Evolutionary conservation across 1,284 basidiomycete genomes (phyloP).

Genomic region (Cystobasidium pallidum): DNA sequence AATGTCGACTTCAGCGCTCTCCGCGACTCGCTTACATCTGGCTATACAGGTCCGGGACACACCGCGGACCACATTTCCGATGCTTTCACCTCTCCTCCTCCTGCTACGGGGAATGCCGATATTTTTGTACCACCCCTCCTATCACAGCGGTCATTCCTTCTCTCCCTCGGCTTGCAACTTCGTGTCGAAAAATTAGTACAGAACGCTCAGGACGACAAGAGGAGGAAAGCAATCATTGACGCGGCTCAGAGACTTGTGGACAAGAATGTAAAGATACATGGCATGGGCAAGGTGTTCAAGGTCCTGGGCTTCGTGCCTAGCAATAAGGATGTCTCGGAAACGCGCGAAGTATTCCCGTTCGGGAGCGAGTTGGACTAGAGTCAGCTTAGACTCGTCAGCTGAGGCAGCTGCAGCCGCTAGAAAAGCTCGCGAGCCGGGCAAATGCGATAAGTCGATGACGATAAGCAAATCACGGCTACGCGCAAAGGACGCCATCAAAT

Average conservation of each 20-base stretch:
- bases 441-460: too few relatives aligned
- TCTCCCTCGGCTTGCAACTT: slow-evolving; percentile 68
- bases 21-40: slow-evolving; percentile 67
- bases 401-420: too few relatives aligned
- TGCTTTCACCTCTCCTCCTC: slow-evolving; percentile 13
- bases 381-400: neutral
- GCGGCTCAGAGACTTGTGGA: slow-evolving; percentile 63
- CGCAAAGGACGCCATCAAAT: neutral
- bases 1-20: slow-evolving; percentile 95
- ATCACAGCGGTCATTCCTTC: slow-evolving; percentile 70
- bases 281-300: slow-evolving; percentile 60
- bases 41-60: slow-evolving; percentile 38
- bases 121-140: slow-evolving; percentile 63
- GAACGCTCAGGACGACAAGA: slow-evolving; percentile 61
- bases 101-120: neutral
- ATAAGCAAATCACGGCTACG: too few relatives aligned
- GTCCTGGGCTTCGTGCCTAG: slow-evolving; percentile 60
- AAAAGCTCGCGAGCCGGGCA: too few relatives aligned
- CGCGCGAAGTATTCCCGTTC: slow-evolving; percentile 57
- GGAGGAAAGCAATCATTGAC: slow-evolving; percentile 59
- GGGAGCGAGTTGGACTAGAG: slow-evolving; percentile 35
- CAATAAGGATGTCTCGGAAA: neutral
- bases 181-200: slow-evolving; percentile 66
- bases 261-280: slow-evolving; percentile 62
- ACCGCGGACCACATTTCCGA: neutral